Conservation (phyloP, 257 asterid genomes). For the Salvia rosmarinus region DNA sequence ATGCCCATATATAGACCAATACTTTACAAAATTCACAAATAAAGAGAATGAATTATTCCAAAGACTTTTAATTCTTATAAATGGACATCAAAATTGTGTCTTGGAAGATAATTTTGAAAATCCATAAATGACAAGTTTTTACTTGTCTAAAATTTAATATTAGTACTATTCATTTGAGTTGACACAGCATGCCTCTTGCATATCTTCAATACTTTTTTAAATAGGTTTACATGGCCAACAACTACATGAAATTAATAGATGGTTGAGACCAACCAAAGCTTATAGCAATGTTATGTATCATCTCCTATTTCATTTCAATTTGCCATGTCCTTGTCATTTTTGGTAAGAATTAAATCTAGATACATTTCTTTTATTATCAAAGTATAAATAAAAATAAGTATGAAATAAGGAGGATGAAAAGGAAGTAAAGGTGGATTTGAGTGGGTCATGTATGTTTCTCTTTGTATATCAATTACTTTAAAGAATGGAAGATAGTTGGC, state of each 20-base stretch:
- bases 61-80: too few species aligned
- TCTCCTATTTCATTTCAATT: slow-evolving; percentile 2
- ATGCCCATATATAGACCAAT: too few species aligned
- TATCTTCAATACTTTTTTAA: not conserved
- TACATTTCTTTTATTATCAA: not conserved
- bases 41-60: too few species aligned
- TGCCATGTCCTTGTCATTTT: slow-evolving; percentile 18
- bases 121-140: not conserved
- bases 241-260: not conserved
- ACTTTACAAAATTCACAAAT: too few species aligned
- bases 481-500: slow-evolving; percentile 19
- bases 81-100: too few species aligned
- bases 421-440: slow-evolving; percentile 15
- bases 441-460: slow-evolving; percentile 13
- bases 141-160: not conserved
- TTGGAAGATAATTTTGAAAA: not conserved
- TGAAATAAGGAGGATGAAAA: not conserved
- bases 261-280: slow-evolving; percentile 2
- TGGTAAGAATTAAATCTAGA: slow-evolving; percentile 13
- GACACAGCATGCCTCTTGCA: not conserved
- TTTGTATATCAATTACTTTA: slow-evolving; percentile 8
- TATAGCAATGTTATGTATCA: not conserved
- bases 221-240: not conserved
- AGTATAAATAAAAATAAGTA: too few species aligned
- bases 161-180: not conserved